Evolutionary conservation across 2,329 filamentous ascomycete genomes (phyloP).

Genomic region (Eutypella sp.): DNA sequence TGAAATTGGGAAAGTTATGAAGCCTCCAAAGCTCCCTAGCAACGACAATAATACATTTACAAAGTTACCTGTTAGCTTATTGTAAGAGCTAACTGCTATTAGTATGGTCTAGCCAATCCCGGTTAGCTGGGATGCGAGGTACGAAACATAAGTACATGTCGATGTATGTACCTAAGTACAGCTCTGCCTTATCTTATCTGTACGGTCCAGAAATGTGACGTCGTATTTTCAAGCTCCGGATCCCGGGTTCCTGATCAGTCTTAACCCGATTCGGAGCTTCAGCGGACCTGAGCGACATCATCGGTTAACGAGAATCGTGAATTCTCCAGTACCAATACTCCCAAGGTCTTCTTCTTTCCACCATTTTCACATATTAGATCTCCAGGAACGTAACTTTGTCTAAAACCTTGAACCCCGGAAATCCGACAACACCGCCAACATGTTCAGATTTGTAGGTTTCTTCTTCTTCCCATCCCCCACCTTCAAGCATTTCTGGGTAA

Average conservation of each 20-base stretch:
- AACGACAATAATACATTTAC: background rate
- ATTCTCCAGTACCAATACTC: too few species aligned
- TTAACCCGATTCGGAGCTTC: background rate
- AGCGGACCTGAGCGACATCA: background rate
- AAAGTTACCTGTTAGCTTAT: too few species aligned
- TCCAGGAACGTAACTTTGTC: too few species aligned
- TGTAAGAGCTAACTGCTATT: too few species aligned
- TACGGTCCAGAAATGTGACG: background rate
- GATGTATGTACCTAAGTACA: too few species aligned
- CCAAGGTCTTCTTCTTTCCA: too few species aligned
- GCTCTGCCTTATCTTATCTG: background rate
- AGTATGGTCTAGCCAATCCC: too few species aligned
- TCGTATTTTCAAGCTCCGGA: background rate
- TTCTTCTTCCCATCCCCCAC: too few species aligned
- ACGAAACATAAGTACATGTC: too few species aligned
- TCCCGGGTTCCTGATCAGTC: background rate
- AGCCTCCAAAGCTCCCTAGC: background rate
- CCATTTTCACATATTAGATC: too few species aligned
- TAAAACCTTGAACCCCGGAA: background rate
- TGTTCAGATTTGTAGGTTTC: constrained; percentile 45
- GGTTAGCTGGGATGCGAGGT: too few species aligned
- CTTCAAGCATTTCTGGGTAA: too few species aligned
- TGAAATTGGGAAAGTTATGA: background rate
- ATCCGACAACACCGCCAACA: constrained; percentile 20
- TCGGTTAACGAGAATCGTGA: background rate